Evolutionary conservation across 2,329 filamentous ascomycete species (phyloP), one percentile per base, ranked within the genome.

Genomic region (Nigrospora oryzae): DNA sequence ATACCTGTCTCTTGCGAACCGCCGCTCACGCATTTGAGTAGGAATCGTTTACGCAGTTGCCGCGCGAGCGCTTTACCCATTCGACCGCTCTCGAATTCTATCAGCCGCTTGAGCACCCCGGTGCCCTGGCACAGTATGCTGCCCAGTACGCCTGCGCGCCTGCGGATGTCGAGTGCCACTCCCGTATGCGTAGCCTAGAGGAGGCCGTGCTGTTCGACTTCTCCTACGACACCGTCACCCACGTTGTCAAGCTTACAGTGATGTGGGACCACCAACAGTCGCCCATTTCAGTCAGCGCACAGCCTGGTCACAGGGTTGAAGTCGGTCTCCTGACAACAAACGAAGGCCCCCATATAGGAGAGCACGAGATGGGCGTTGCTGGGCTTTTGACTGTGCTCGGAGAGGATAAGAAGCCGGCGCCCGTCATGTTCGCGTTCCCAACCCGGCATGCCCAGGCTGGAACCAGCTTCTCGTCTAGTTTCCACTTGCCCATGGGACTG

Each of bases 401-500:
- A 17, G 78, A 90, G 56, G 79, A 89, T 55, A 72, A 73, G 35
- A 79, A 81, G 51, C 80, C 87, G 11, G 85, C 84, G 35, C 76
- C 86, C 2, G 86, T 87, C 1, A 70, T 91, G 38, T 96, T 97
- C 68, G 81, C 86, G 37, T 93, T 95, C 52, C 83, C 87, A 2
- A 81, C 88, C 3, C 81, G 89, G 0, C 90, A 96, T 63, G 68
- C 73, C 34, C 79, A 85, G 53, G 69, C 75, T 12, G 56, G 63
- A 1, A 62, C 70, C 0, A 74, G 66, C 42, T 94, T 88, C 62
- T 73, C 69, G 0, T 73, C 81, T 16, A 64, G 65, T 1, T 89
- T 95, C 57, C 60, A 78, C n/a, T 51, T 69, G 3, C 89, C 89
- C 1, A 84, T 82, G 0, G 90, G 91, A 10, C 74, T 96, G 11